Conservation (phyloP, 345 rosid species). For the Excoecaria agallocha region DNA sequence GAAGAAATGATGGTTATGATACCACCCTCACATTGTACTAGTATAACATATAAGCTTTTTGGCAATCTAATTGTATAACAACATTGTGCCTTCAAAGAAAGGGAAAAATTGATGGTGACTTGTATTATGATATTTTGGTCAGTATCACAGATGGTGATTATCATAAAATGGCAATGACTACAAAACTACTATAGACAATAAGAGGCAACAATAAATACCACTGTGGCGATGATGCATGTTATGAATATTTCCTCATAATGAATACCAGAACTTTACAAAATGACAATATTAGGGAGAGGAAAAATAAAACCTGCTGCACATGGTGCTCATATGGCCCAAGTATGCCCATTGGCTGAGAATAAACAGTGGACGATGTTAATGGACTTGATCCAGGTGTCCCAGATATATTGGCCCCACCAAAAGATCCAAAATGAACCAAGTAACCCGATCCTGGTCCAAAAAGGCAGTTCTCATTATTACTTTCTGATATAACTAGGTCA, state of each 20-base stretch:
- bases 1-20: background rate
- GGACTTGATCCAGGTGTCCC: constrained; percentile 41
- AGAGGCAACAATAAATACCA: background rate
- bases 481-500: constrained; percentile 43
- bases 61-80: background rate
- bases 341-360: constrained; percentile 68
- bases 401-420: constrained; percentile 43
- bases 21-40: background rate
- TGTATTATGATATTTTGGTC: background rate
- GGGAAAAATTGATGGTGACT: background rate
- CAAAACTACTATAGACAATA: background rate
- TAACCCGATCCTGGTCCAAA: constrained; percentile 54
- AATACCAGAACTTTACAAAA: constrained; percentile 8
- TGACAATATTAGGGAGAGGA: background rate
- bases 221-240: background rate
- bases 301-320: constrained; percentile 47
- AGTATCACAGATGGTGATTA: background rate
- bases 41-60: background rate
- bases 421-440: constrained; percentile 50
- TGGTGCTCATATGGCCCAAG: constrained; percentile 70
- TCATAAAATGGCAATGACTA: background rate
- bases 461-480: constrained; percentile 36
- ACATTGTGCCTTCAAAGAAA: background rate
- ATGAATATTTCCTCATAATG: background rate
- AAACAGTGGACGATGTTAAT: constrained; percentile 39